Percentiles rank a stretch among this genome's conserved stretches.
Evolutionary conservation across 1,284 basidiomycete genomes (phyloP).

Genomic region (Melampsora medusae): DNA sequence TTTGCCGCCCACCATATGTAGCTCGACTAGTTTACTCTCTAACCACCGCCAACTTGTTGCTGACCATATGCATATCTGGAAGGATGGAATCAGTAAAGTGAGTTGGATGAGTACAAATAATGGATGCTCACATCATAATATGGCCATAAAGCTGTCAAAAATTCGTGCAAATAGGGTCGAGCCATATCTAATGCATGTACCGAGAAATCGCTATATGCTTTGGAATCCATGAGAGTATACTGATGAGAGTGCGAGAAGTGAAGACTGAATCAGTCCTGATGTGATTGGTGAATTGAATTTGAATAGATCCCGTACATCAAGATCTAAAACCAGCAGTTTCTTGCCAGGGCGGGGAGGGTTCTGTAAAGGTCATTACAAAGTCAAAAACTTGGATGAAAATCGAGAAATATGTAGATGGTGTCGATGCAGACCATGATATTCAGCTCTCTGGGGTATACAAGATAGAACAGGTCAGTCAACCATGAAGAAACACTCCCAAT

Average conservation of each 20-base stretch:
- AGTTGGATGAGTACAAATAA: constrained; percentile 65
- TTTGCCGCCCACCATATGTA: constrained; percentile 74
- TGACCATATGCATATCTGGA: constrained; percentile 56
- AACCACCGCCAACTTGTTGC: constrained; percentile 88
- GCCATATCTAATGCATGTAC: constrained; percentile 43
- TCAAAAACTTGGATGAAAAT: background rate
- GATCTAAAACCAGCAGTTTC: constrained; percentile 75
- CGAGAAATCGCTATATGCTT: constrained; percentile 42
- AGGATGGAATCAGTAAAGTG: constrained; percentile 65
- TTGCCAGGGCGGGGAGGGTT: constrained; percentile 64
- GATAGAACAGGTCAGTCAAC: background rate
- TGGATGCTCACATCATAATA: constrained; percentile 51
- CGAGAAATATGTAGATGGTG: background rate
- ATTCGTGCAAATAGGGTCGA: constrained; percentile 67
- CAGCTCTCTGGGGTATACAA: constrained; percentile 59
- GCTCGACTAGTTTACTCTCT: constrained; percentile 81
- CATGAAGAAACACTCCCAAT: background rate
- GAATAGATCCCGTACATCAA: constrained; percentile 71
- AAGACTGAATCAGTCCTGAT: background rate
- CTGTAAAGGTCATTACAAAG: constrained; percentile 3
- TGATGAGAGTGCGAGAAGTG: background rate
- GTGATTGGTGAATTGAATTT: background rate
- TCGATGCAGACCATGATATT: constrained; percentile 61
- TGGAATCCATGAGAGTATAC: constrained; percentile 45
- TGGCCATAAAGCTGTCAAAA: constrained; percentile 57